These are phyloP conservation scores for Hydnomerulius pinastri DNA, from an alignment of 768 basidiomycete species.

Conservation along the genomic window DNA sequence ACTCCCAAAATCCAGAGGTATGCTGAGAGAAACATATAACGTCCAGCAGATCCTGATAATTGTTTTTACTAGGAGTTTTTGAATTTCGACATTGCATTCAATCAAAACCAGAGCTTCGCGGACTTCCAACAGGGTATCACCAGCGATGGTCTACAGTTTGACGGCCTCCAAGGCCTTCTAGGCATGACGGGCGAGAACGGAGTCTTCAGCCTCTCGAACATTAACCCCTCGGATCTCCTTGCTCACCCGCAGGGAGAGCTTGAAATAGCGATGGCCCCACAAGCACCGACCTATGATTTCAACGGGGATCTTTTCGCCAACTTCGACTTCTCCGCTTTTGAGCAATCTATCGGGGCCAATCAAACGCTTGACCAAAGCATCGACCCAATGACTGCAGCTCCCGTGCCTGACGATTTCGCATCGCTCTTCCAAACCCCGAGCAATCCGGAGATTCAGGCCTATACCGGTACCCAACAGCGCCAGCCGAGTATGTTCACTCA, in stretches of 20 bases:
- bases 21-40: neutral
- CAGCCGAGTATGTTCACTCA: constrained; percentile 25
- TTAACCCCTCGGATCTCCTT: constrained; percentile 33
- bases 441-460: constrained; percentile 13
- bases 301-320: constrained; percentile 21
- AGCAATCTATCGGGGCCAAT: constrained; percentile 7
- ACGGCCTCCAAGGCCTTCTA: constrained; percentile 33
- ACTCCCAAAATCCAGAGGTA: constrained; percentile 16
- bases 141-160: constrained; percentile 8
- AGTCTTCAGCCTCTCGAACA: constrained; percentile 37
- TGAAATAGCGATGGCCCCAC: constrained; percentile 31
- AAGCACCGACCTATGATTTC: constrained; percentile 5
- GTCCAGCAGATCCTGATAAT: neutral
- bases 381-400: neutral
- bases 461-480: constrained; percentile 13
- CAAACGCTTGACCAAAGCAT: constrained; percentile 6
- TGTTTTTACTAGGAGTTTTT: constrained; percentile 8
- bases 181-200: constrained; percentile 34
- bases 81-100: constrained; percentile 15
- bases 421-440: constrained; percentile 22
- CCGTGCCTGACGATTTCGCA: constrained; percentile 17
- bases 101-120: constrained; percentile 7
- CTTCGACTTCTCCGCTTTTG: constrained; percentile 19
- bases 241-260: constrained; percentile 39
- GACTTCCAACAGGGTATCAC: constrained; percentile 2